Conservation (phyloP, 2,329 filamentous ascomycete species). For the Ophiostoma ips region DNA sequence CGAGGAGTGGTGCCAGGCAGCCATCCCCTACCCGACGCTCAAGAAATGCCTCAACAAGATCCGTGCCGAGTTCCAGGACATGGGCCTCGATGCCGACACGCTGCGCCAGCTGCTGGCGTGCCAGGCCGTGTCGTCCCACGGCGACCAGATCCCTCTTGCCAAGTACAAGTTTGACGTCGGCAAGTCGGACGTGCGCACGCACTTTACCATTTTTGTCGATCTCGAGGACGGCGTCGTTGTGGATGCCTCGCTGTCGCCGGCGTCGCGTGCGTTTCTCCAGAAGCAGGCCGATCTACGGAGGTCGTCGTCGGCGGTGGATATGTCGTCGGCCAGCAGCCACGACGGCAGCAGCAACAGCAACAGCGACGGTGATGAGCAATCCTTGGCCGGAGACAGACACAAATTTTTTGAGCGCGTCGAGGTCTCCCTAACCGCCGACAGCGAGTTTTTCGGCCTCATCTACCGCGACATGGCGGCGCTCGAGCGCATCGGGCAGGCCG, state of each 20-base stretch:
- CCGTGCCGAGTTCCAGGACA: slow-evolving; percentile 50
- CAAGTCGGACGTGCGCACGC: slow-evolving; percentile 40
- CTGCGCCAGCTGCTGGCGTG: slow-evolving; percentile 49
- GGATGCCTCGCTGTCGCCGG: slow-evolving; percentile 51
- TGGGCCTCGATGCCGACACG: slow-evolving; percentile 61
- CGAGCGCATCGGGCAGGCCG: slow-evolving; percentile 51
- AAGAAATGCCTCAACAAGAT: slow-evolving; percentile 85
- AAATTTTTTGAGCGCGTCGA: slow-evolving; percentile 37
- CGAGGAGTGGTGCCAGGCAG: slow-evolving; percentile 54
- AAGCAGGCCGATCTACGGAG: slow-evolving; percentile 31
- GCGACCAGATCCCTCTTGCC: slow-evolving; percentile 18
- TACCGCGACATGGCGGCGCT: slow-evolving; percentile 57
- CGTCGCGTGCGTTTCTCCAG: slow-evolving; percentile 50
- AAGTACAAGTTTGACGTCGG: slow-evolving; percentile 38
- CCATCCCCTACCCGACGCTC: slow-evolving; percentile 70
- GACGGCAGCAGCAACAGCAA: slow-evolving; percentile 2
- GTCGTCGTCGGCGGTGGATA: not conserved
- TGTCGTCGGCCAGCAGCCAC: not conserved
- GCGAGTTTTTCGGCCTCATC: slow-evolving; percentile 66
- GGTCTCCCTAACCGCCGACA: slow-evolving; percentile 62
- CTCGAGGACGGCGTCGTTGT: slow-evolving; percentile 51
- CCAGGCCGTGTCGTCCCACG: slow-evolving; percentile 25
- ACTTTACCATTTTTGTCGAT: slow-evolving; percentile 56
- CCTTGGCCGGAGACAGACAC: not conserved
- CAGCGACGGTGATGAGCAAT: not conserved